These are phyloP conservation scores for Earliella scabrosa DNA, from an alignment of 1,284 basidiomycete species.

Conservation along the genomic window DNA sequence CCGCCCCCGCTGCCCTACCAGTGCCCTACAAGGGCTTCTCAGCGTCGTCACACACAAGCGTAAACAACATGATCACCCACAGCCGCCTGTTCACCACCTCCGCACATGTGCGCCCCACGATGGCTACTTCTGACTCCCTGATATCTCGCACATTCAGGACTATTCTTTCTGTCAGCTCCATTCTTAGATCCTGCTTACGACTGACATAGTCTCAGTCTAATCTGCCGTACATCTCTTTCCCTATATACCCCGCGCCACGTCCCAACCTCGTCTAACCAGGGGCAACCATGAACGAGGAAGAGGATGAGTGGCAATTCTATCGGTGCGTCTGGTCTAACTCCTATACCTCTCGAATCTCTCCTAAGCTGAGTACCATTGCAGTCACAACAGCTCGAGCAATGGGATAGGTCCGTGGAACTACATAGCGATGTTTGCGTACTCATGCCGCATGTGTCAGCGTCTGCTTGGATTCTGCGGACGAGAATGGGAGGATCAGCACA, in stretches of 20 bases:
- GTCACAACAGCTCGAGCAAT: conserved; percentile 64
- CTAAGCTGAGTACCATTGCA: conserved; percentile 33
- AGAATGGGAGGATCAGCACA: too few relatives aligned
- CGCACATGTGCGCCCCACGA: neutral
- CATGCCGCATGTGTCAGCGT: too few relatives aligned
- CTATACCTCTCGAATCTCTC: conserved; percentile 6
- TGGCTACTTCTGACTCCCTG: neutral
- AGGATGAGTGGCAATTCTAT: conserved; percentile 86
- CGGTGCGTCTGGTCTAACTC: conserved; percentile 56
- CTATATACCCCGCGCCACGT: neutral
- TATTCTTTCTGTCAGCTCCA: neutral
- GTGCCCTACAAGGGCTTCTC: too few relatives aligned
- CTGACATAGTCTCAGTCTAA: neutral
- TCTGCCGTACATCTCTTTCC: neutral
- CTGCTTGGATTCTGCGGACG: too few relatives aligned
- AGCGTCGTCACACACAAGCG: too few relatives aligned
- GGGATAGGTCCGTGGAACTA: too few relatives aligned
- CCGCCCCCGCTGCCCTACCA: too few relatives aligned
- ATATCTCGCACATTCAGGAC: neutral
- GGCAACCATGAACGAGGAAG: conserved; percentile 27
- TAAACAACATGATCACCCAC: too few relatives aligned
- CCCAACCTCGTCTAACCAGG: neutral
- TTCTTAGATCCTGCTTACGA: neutral
- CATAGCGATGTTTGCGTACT: too few relatives aligned
- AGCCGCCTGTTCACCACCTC: conserved; percentile 15